A percentile compares a stretch with the other conserved stretches of the same genome.
Evolutionary conservation across 2,329 filamentous ascomycete genomes (phyloP).

Genomic region (Cladosporium sp.): DNA sequence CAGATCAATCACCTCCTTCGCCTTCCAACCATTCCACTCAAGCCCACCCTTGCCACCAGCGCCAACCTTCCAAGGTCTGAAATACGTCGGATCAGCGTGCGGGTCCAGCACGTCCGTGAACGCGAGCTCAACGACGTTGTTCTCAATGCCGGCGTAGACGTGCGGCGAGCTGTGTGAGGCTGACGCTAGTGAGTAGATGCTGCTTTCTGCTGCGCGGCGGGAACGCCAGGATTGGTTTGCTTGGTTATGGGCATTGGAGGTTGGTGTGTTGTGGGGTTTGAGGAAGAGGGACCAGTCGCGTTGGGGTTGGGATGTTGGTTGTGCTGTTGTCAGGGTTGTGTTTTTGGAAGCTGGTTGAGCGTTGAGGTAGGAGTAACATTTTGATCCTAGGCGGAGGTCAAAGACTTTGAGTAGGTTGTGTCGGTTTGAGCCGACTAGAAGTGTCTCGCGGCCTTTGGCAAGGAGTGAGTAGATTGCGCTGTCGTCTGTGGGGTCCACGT

Average conservation of each 20-base stretch:
- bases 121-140: slow-evolving; percentile 39
- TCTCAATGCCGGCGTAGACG: slow-evolving; percentile 47
- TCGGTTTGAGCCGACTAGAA: slow-evolving; percentile 53
- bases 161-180: slow-evolving; percentile 41
- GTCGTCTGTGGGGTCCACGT: slow-evolving; percentile 53
- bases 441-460: slow-evolving; percentile 51
- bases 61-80: slow-evolving; percentile 10
- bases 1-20: slow-evolving; percentile 11
- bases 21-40: slow-evolving; percentile 12
- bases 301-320: not conserved
- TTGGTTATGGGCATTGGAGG: slow-evolving; percentile 4
- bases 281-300: slow-evolving; percentile 44
- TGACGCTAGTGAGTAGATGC: slow-evolving; percentile 44
- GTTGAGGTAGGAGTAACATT: slow-evolving; percentile 30
- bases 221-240: slow-evolving; percentile 10
- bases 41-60: not conserved
- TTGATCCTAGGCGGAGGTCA: slow-evolving; percentile 50
- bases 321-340: not conserved
- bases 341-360: not conserved
- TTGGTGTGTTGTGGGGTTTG: slow-evolving; percentile 29
- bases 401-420: slow-evolving; percentile 59
- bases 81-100: slow-evolving; percentile 39
- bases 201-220: slow-evolving; percentile 18
- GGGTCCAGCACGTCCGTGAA: slow-evolving; percentile 40
- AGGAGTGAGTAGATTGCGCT: slow-evolving; percentile 56